Evolutionary conservation across 2,329 filamentous ascomycete species (phyloP).

Genomic region (Juglanconis oblonga): DNA sequence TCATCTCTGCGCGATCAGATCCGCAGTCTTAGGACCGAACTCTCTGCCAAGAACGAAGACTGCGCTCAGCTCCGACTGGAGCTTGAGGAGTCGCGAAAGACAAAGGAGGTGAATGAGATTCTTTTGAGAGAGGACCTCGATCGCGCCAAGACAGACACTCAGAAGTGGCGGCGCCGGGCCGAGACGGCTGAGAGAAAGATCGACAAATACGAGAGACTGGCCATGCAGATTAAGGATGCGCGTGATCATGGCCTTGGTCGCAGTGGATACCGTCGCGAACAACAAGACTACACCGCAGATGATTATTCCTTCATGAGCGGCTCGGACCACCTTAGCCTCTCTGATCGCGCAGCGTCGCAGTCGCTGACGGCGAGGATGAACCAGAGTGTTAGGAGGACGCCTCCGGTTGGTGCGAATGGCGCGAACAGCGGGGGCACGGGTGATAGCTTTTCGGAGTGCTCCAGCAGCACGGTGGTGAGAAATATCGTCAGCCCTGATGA

Average conservation of each 20-base stretch:
- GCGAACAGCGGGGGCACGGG: not conserved
- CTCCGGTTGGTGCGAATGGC: not conserved
- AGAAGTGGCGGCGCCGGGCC: conserved; percentile 13
- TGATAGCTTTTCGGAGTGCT: conserved; percentile 17
- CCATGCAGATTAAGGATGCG: conserved; percentile 1
- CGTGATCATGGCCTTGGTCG: not conserved
- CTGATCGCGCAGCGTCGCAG: not conserved
- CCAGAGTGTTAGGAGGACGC: conserved; percentile 7
- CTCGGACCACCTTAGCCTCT: conserved; percentile 8
- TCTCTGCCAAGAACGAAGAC: conserved; percentile 13
- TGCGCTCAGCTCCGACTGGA: conserved; percentile 9
- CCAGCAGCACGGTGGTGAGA: conserved; percentile 14
- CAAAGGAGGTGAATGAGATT: conserved; percentile 8
- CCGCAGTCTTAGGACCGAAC: conserved; percentile 11
- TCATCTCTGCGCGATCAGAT: conserved; percentile 18
- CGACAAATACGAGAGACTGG: conserved; percentile 1
- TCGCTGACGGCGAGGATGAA: conserved; percentile 13
- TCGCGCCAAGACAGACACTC: conserved; percentile 1
- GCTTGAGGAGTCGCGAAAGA: conserved; percentile 11
- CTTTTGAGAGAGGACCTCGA: conserved; percentile 13
- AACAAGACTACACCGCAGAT: not conserved
- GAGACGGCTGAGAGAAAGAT: conserved; percentile 15
- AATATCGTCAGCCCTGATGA: not conserved
- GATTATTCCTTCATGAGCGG: conserved; percentile 13
- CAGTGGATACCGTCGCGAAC: not conserved